phyloP scores from a whole-genome alignment of 345 rosid species.

The Trapa incisa region DNA sequence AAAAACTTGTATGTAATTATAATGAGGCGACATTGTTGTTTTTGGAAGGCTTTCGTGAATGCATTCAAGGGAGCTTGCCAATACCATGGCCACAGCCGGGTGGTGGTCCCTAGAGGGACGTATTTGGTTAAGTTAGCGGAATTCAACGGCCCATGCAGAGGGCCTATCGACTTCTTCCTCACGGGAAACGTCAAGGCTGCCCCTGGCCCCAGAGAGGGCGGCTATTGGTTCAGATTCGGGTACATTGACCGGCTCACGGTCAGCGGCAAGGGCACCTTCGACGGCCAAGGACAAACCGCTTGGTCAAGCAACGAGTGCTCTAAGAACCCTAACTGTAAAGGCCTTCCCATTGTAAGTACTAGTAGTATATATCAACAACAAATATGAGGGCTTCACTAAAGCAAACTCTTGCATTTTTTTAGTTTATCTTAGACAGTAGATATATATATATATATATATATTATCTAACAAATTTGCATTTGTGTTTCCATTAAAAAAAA shows the following conservation, averaged over 20 bases:
- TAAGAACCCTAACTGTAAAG: conserved; percentile 8
- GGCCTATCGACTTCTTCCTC: conserved; percentile 2
- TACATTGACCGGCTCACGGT: conserved; percentile 10
- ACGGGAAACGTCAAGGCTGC: conserved; percentile 20
- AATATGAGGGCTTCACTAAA: no score
- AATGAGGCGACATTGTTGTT: neutral
- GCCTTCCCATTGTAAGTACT: neutral
- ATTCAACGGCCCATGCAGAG: conserved; percentile 25
- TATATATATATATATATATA: no score
- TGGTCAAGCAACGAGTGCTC: conserved; percentile 17
- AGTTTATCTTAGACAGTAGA: no score
- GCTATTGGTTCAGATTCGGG: conserved; percentile 7
- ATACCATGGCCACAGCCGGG: conserved; percentile 14
- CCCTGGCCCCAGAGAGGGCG: neutral
- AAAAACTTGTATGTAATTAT: no score
- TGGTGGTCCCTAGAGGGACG: no score
- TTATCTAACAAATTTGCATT: neutral
- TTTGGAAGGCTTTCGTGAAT: conserved; percentile 11
- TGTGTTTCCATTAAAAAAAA: neutral
- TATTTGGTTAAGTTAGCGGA: conserved; percentile 6
- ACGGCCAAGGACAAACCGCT: conserved; percentile 19
- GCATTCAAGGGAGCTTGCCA: conserved; percentile 17
- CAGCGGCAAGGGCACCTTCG: conserved; percentile 14
- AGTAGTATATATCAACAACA: no score
- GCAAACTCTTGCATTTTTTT: no score